Conservation (phyloP, 2,329 filamentous ascomycete species). For the Triangularia setosa region DNA sequence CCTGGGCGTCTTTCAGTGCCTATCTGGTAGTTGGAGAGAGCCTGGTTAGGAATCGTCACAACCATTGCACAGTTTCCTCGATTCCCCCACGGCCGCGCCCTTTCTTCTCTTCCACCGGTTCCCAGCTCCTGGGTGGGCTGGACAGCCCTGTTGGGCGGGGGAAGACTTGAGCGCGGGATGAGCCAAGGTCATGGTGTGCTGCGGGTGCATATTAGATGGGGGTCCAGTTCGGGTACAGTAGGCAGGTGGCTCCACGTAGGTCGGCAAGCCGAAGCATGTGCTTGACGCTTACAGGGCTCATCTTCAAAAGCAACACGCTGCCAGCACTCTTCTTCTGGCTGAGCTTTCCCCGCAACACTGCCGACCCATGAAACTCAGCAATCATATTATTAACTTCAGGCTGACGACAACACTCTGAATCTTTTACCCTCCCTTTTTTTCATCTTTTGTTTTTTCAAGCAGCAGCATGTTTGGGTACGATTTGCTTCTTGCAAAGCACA, state of each 20-base stretch:
- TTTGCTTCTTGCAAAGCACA: neutral
- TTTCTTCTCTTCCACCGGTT: neutral
- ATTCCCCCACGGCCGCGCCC: no score
- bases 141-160: neutral
- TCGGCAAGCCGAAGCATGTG: neutral
- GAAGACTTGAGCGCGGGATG: neutral
- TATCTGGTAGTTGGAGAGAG: no score
- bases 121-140: no score
- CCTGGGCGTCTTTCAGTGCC: no score
- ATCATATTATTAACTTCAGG: no score
- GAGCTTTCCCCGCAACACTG: neutral
- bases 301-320: neutral
- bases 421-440: no score
- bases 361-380: neutral
- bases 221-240: neutral
- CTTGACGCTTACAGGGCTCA: neutral
- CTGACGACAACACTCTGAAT: neutral
- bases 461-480: no score
- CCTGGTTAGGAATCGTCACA: no score
- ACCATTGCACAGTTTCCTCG: no score
- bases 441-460: no score
- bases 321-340: neutral
- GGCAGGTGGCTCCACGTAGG: neutral
- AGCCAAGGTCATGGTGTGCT: neutral
- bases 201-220: neutral